Base-by-base conservation (phyloP, 1,284 basidiomycete genomes). In the Hemileia vastatrix region DNA sequence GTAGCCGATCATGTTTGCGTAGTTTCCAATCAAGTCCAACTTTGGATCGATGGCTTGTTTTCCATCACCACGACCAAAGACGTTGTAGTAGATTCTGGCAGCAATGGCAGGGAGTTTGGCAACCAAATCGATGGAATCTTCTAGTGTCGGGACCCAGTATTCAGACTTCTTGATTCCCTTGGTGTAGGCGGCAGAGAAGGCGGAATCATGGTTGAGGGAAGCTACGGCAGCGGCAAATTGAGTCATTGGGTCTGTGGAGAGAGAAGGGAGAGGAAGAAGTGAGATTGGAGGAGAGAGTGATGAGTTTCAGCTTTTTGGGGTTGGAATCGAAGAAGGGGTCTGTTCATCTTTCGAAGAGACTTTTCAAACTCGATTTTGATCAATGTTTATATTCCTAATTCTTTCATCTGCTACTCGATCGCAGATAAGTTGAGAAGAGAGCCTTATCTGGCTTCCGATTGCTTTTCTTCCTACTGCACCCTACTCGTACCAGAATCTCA, bases 41-140 rank as follows among this genome's bases (percentile, higher is more conserved):
- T 80, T 80, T 57, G 82, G 77, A 79, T 98, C 90, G 70, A 98
- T 87, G 64, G 87, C 80, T 64, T 92, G 88, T 67, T 91, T 81
- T 78, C 93, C 92, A 76, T 89, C 91, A 70, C 85, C 82, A 56
- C 87, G 86, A 61, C 78, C 77, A 74, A 88, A 97, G 70, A 92
- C 86, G 78, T 98, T 97, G 78, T 87, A 86, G 81, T 90, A 94
- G 77, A 95, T 95, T 71, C 93, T 88, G 67, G 92, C 92, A 63
- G 94, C 94, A 70, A 98, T 92, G 78, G 87, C 90, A 66, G 93
- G 94, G 57, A 96, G 84, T 80, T 97, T 97, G 76, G 93, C 93
- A 74, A 97, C 95, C 67, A 96, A 82, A 80, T 96, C 92, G 88
- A 97, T 93, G 59, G 87, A 85, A 80, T 97, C 94, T 76, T 97